Base-by-base conservation (phyloP, 73 alveolate genomes). In the Paramecium primaurelia region DNA sequence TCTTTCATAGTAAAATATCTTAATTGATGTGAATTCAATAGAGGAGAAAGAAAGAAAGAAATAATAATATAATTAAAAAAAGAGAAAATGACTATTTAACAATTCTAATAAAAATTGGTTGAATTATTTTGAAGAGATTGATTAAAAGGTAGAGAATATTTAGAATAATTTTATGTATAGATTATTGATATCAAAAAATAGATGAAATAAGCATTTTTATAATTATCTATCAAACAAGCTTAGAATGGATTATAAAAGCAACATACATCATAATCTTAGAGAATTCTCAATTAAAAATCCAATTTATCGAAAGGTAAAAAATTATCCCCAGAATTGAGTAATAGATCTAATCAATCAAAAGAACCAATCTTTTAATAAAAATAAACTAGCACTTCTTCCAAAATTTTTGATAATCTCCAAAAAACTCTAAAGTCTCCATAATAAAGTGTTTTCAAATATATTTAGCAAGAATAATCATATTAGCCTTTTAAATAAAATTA, bases 71-170 rank as follows among this genome's bases (percentile, higher is more conserved):
- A 64, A 64, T 64, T 64, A 20, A 64, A 28, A 64, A 12, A 22
- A 64, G 84, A 64, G 28, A 64, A 64, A 10, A 64, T 28, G 84
- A 64, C 54, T 75, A 42, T 75, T 34, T 16, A 12, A 75, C n/a
- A 38, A 75, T 75, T 37, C 47, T 11, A 75, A 75, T 75, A 68
- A 2, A 75, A 75, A n/a, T 8, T 75, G 38, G 18, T 42, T 22
- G 88, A 75, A 12, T 42, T 75, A 75, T 38, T 75, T 75, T 42
- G 37, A 38, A 75, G 88, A 75, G 88, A 75, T 38, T 75, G 37
- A 12, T 18, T 75, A 0, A 38, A 38, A 16, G 88, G 37, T 18
- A 38, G 37, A 38, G 88, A 75, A 42, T 75, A 75, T 75, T 75
- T 75, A n/a, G 88, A 22, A 38, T 38, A 18, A 18, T 75, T 38